Base-by-base conservation (phyloP, 192 early-diverging fungal genomes). In the Funneliformis geosporum region DNA sequence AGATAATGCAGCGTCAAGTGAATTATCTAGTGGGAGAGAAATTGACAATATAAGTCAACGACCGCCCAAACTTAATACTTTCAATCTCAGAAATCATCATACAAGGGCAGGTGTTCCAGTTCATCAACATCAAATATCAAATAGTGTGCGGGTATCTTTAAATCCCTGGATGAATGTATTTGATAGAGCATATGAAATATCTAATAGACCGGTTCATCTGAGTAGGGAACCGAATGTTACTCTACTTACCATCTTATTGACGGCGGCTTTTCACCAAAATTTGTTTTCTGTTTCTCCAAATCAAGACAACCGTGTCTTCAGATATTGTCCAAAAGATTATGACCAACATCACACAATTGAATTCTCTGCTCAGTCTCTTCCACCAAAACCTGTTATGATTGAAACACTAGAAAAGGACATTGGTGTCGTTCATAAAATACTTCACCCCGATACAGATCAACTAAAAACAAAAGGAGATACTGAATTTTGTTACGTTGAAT, bases 151-250 rank as follows among this genome's bases (percentile, higher is more conserved):
- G 16, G 4, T 16, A 55, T 16, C 16, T 55, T 55, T 55, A 42
- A 80, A 81, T 59, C 80, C 80, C 27, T 76, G 61, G 61, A 65
- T 69, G 46, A 81, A 81, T 60, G 47, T 69, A 27, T 81, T 81
- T 81, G 75, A 81, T 76, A 65, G 80, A 38, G 12, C 60, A 25
- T 60, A 81, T 55, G 47, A 64, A 42, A 81, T 81, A 11, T 50
- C 80, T 6, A 18, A 44, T 11, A 64, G 46, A 14, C 33, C 60
- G 8, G 75, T 78, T 55, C 11, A 65, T 8, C 38, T 81, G 4
- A 23, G 40, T 25, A 5, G 65, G 8, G 80, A 81, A 39, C 80
- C 80, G 25, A 68, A 81, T 38, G 38, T 76, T n/a, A n/a, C 68
- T 18, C 44, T 76, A 8, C 1, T 81, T 11, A 39, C 60, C 11